Base-by-base conservation (phyloP, 495 filamentous ascomycete species). In the Talaromyces wortmannii region DNA sequence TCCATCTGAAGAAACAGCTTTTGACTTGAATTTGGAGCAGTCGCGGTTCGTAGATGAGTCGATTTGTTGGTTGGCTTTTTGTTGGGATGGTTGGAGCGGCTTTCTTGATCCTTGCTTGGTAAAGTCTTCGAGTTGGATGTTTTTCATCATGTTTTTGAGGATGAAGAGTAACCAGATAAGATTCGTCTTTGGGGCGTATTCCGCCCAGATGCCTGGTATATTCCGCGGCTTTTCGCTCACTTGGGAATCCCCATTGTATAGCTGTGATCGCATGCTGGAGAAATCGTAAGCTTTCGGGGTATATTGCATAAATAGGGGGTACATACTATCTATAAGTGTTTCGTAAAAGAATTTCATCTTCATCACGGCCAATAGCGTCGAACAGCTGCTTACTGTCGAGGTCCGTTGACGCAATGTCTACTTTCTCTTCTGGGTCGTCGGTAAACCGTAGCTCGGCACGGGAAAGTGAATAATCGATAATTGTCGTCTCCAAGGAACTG, bases 391-490 rank as follows among this genome's bases (percentile, higher is more conserved):
- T 73, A 46, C 71, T 73, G 50, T 77, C 74, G 46, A 77, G 60
- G 55, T 77, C 74, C 0, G 72, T 70, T 6, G 70, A 76, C n/a
- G 77, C 69, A 31, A 74, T 59, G 29, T 76, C 71, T 4, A 65
- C 45, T 6, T 60, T 16, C 17, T 65, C 61, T 11, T 62, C 57
- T 0, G 62, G 43, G 1, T 64, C 60, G 18, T 68, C 70, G 13
- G 57, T 59, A 2, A 69, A 30, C 0, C 58, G 59, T 12, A 75
- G 58, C 7, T 72, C 68, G 4, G 75, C 87, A 15, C 91, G 83
- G 0, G 89, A 95, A 40, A 95, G 81, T 1, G 90, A 92, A 65
- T 95, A 96, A 67, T 96, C 91, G 56, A 96, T 89, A 30, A 96
- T 80, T 0, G 91, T 95, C 7, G 89, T 83, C 48, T 90, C 83